These are phyloP conservation scores for Solanum etuberosum DNA, from an alignment of 257 asterid species.

Conservation along the genomic window DNA sequence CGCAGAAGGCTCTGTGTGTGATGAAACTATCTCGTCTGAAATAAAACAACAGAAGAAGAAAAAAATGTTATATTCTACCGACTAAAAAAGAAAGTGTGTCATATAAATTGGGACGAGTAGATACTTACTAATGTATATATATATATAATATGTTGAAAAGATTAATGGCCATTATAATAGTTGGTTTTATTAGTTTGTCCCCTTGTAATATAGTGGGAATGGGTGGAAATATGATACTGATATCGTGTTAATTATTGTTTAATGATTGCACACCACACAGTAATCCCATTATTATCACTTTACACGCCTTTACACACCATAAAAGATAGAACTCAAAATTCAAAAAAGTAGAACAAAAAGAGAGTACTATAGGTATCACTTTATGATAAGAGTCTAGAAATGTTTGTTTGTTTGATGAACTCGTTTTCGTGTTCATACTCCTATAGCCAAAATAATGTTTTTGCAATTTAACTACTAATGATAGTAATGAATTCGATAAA, in stretches of 20 bases:
- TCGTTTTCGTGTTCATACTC: not conserved
- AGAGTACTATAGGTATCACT: not conserved
- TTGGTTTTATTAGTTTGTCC: not conserved
- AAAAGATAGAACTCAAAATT: not conserved
- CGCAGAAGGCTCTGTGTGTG: constrained; percentile 92
- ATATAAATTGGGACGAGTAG: not conserved
- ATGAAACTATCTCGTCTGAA: constrained; percentile 89
- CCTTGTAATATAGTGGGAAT: not conserved
- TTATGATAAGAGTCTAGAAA: not conserved
- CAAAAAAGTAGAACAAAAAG: not conserved
- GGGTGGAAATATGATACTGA: not conserved
- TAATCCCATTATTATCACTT: not conserved
- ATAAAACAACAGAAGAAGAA: no score
- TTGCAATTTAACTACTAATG: not conserved
- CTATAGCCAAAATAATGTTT: not conserved
- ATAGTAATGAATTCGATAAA: not conserved
- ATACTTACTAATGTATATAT: no score
- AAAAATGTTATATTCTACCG: no score
- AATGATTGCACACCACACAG: not conserved
- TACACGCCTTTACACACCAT: not conserved
- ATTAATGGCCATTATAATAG: not conserved
- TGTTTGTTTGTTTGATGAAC: not conserved
- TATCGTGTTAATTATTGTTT: not conserved
- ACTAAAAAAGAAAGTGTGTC: not conserved
- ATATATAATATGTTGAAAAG: not conserved